A percentile compares a stretch with the other conserved stretches of the same genome.
Conservation (phyloP, 257 asterid genomes). For the Solanum clarkiae region DNA sequence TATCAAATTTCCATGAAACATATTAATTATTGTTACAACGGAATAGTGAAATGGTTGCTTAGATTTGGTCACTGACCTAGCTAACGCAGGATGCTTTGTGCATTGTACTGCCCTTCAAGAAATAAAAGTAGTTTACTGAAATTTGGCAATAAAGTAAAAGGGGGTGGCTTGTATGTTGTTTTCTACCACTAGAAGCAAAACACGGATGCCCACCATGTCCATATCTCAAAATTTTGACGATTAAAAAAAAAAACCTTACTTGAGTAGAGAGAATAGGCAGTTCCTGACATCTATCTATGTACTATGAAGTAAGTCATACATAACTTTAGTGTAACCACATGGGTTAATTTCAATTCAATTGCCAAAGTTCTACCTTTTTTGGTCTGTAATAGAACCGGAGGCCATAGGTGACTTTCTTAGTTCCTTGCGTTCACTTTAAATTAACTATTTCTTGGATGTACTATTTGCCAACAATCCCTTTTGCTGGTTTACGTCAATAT, state of each 20-base stretch:
- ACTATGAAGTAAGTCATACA: background rate
- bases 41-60: background rate
- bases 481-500: background rate
- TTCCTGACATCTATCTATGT: background rate
- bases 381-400: background rate
- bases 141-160: background rate
- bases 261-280: background rate
- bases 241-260: background rate
- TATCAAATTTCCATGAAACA: background rate
- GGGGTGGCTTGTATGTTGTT: background rate
- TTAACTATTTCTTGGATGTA: background rate
- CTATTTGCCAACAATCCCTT: background rate
- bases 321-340: background rate
- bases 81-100: background rate
- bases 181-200: background rate
- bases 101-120: background rate
- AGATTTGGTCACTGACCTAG: background rate
- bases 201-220: background rate
- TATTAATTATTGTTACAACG: background rate
- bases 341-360: background rate
- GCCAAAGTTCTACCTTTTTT: background rate
- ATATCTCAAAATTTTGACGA: background rate
- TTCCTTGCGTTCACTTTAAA: background rate
- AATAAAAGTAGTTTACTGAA: background rate
- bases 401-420: background rate